Percentiles rank a stretch among this genome's conserved stretches.
phyloP scores from a whole-genome alignment of 2,329 filamentous ascomycete genomes.

The Amylocarpus encephaloides region DNA sequence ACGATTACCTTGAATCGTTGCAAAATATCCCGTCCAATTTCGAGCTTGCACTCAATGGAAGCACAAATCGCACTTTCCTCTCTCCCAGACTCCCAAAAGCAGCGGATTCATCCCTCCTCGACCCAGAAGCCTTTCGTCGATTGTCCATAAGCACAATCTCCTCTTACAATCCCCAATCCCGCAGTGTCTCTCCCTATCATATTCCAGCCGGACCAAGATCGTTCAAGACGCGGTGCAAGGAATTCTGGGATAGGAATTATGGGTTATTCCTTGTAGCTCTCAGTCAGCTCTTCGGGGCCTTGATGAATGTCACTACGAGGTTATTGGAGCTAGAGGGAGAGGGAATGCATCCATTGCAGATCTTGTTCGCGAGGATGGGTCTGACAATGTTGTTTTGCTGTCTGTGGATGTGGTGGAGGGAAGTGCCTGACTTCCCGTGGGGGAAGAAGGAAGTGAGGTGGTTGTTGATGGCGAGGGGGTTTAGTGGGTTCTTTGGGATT shows the following conservation, averaged over 20 bases:
- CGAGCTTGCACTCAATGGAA: slow-evolving; percentile 24
- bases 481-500: slow-evolving; percentile 70
- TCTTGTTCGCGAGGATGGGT: slow-evolving; percentile 73
- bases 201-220: slow-evolving; percentile 1
- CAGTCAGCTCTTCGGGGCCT: slow-evolving; percentile 72
- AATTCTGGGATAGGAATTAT: slow-evolving; percentile 59
- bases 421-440: slow-evolving; percentile 63
- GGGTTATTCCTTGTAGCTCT: slow-evolving; percentile 67
- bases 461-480: slow-evolving; percentile 61
- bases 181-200: slow-evolving; percentile 16
- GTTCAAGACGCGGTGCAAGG: slow-evolving; percentile 5
- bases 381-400: slow-evolving; percentile 63
- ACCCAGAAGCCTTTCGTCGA: slow-evolving; percentile 33
- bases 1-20: slow-evolving; percentile 20
- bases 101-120: slow-evolving; percentile 24
- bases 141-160: slow-evolving; percentile 39
- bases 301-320: slow-evolving; percentile 80
- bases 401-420: slow-evolving; percentile 66
- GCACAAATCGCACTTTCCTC: slow-evolving; percentile 12
- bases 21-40: slow-evolving; percentile 26
- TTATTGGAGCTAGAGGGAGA: slow-evolving; percentile 66
- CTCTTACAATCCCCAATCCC: slow-evolving; percentile 24
- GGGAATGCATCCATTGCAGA: slow-evolving; percentile 75
- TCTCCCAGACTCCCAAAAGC: slow-evolving; percentile 13
- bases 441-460: slow-evolving; percentile 60